Evolutionary conservation across 192 early-diverging fungal genomes (phyloP), one percentile per base, ranked within the genome.

Genomic region (Entomortierella beljakovae): DNA sequence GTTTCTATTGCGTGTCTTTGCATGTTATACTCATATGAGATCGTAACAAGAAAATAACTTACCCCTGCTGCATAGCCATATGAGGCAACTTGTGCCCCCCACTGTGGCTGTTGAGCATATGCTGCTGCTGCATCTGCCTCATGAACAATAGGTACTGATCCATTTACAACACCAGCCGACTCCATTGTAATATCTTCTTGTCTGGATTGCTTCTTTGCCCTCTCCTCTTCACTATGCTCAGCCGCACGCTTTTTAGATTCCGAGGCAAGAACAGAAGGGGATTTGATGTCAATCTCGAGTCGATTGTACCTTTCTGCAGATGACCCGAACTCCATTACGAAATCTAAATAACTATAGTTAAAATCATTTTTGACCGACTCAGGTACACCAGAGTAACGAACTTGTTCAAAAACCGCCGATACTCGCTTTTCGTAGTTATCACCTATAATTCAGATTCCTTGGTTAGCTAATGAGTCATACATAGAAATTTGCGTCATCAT

Each of bases 341-440:
- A 87, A 50, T 90, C 89, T 2, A 87, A 65, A 70, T 89, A 90
- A 25, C 84, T 79, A 25, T 85, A 71, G 9, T 81, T 85, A 40
- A 89, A 74, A n/a, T 87, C 85, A 26, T 64, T 69, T 31, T 82
- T 80, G 56, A 88, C 82, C n/a, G 87, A 81, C 37, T 90, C 86
- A 4, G 84, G 43, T 11, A 86, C 34, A 23, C 88, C 66, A 16
- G 81, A 77, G 28, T 81, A 61, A 20, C 86, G 84, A 60, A 88
- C 64, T 25, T 80, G 59, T 9, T 88, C 79, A 85, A 87, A 91
- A 0, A 85, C 87, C 8, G 57, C 59, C 18, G 81, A 81, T 2
- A 85, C 77, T 10, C 81, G 49, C 22, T 75, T 71, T 48, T 88
- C 75, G 25, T 81, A 82, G 26, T 80, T 69, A 13, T 66, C 43